Percentiles rank a stretch among this genome's conserved stretches.
These are phyloP conservation scores for Crepidotus variabilis DNA, from an alignment of 768 basidiomycete genomes.

Conservation along the genomic window DNA sequence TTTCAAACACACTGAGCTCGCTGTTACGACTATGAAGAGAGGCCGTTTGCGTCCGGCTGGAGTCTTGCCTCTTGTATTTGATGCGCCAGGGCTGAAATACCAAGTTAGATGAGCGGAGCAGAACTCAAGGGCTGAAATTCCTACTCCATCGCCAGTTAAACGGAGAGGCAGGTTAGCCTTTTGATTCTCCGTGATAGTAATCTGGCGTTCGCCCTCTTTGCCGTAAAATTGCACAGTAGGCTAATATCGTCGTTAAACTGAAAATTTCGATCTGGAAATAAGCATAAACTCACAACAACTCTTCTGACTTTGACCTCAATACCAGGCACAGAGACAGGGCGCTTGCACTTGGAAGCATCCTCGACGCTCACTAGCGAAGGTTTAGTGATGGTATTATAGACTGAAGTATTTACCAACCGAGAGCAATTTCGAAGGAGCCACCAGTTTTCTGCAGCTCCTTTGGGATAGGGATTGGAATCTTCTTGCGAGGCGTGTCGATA, in stretches of 20 bases:
- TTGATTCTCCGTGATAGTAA: conserved; percentile 74
- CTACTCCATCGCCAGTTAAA: conserved; percentile 86
- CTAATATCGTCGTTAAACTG: conserved; percentile 30
- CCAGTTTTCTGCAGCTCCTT: conserved; percentile 59
- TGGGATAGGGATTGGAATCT: conserved; percentile 66
- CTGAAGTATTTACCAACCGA: conserved; percentile 42
- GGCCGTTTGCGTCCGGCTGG: conserved; percentile 34
- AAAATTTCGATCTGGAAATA: neutral
- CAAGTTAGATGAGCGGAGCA: conserved; percentile 1
- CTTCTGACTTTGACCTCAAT: conserved; percentile 82
- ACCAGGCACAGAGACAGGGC: conserved; percentile 70
- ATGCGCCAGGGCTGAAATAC: conserved; percentile 78
- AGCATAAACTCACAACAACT: conserved; percentile 52
- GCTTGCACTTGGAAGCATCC: conserved; percentile 85
- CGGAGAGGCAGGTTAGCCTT: conserved; percentile 72
- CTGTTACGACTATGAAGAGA: conserved; percentile 64
- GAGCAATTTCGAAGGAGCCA: conserved; percentile 75
- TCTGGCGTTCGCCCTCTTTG: conserved; percentile 47
- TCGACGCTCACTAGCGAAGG: conserved; percentile 68
- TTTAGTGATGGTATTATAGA: conserved; percentile 9
- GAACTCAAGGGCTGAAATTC: conserved; percentile 18
- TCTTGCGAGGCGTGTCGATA: conserved; percentile 53
- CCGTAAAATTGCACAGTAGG: conserved; percentile 89
- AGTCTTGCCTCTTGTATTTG: conserved; percentile 58
- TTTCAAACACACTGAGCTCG: conserved; percentile 65